phyloP scores from a whole-genome alignment of 1,139 yeast genomes.

The Sporopachydermia cereana region DNA sequence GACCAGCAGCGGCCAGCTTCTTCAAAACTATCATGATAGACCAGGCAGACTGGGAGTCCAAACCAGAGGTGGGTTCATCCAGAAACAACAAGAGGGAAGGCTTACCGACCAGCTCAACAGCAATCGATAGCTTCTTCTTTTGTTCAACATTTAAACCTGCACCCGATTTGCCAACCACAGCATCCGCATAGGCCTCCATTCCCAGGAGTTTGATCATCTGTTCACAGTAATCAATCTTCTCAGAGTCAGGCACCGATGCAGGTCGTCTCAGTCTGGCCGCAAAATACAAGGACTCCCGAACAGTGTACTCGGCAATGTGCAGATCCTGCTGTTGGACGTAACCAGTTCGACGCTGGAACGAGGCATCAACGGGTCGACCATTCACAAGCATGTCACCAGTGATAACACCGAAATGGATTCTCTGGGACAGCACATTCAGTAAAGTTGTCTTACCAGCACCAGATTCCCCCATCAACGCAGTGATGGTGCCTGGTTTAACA shows the following conservation, averaged over 20 bases:
- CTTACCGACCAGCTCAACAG: constrained; percentile 29
- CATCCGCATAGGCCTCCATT: constrained; percentile 44
- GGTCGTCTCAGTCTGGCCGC: constrained; percentile 46
- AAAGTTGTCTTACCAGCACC: constrained; percentile 44
- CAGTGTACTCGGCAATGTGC: constrained; percentile 41
- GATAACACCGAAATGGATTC: constrained; percentile 36
- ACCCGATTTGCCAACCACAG: constrained; percentile 43
- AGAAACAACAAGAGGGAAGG: constrained; percentile 27
- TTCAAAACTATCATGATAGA: constrained; percentile 26
- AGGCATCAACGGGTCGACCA: constrained; percentile 35
- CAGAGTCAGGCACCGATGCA: constrained; percentile 33
- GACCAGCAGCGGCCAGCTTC: constrained; percentile 28
- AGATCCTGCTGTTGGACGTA: constrained; percentile 53
- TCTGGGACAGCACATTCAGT: constrained; percentile 34
- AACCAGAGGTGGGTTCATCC: constrained; percentile 31
- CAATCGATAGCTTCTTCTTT: constrained; percentile 37
- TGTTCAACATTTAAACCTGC: constrained; percentile 41
- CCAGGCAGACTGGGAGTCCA: constrained; percentile 33
- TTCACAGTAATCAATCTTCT: constrained; percentile 39
- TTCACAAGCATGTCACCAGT: constrained; percentile 50
- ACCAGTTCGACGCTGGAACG: constrained; percentile 46
- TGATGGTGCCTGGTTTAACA: constrained; percentile 40
- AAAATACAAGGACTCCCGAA: constrained; percentile 41
- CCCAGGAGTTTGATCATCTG: constrained; percentile 37
- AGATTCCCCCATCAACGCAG: constrained; percentile 39